Evolutionary conservation across 2,329 filamentous ascomycete genomes (phyloP).

Genomic region (Bipolaris cookei): DNA sequence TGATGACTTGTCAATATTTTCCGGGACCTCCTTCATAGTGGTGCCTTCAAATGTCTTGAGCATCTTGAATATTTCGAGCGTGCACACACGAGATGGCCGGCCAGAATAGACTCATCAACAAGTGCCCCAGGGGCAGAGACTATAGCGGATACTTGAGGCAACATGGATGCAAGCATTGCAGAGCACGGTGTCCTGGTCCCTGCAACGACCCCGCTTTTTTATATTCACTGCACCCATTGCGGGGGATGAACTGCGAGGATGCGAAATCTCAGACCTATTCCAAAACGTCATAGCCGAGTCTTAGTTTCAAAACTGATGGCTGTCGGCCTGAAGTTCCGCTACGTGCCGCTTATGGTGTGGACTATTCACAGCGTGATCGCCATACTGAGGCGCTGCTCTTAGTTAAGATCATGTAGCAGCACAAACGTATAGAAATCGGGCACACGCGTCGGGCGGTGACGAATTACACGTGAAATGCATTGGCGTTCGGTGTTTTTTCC

Average conservation of each 20-base stretch:
- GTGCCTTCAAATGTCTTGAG: constrained; percentile 11
- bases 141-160: constrained; percentile 4
- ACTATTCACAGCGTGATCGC: background rate
- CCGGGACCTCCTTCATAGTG: constrained; percentile 5
- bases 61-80: background rate
- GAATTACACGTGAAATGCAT: constrained; percentile 4
- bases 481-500: constrained; percentile 1
- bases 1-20: background rate
- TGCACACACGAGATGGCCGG: background rate
- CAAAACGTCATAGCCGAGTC: constrained; percentile 6
- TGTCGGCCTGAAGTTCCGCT: background rate
- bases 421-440: constrained; percentile 1
- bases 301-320: background rate
- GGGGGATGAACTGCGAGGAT: constrained; percentile 15
- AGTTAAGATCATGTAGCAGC: background rate
- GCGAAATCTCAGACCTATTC: constrained; percentile 1
- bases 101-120: background rate
- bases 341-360: background rate
- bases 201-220: constrained; percentile 15
- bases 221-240: constrained; percentile 11
- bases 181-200: constrained; percentile 5
- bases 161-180: background rate
- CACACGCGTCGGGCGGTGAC: background rate
- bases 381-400: background rate
- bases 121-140: background rate